Base-by-base conservation (phyloP, 2,329 filamentous ascomycete species). In the Epicoccum nigrum region DNA sequence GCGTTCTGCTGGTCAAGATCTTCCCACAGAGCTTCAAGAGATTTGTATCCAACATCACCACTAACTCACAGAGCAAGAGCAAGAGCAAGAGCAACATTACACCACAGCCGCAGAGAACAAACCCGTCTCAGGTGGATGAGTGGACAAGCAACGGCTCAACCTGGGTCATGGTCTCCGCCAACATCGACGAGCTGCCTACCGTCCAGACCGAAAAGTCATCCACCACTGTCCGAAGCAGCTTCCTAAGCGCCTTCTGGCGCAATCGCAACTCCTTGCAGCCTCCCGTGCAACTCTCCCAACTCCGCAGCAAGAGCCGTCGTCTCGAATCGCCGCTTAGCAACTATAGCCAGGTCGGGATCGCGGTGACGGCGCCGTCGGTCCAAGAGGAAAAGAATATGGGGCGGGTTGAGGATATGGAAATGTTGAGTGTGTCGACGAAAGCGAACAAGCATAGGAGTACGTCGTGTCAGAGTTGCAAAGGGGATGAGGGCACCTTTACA, bases 1-100 rank as follows among this genome's bases (percentile, higher is more conserved):
- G 61, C 9, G 51, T 62, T 15, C 52, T 66, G 1, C 5, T 62
- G 4, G 39, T 51, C n/a, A 46, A 25, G n/a, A 8, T 57, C 1
- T 17, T 59, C 12, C 58, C 51, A 1, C 30, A 30, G 11, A 20
- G 39, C 2, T 17, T 60, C 15, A 59, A 50, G 12, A 37, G 55
- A 2, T 54, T 58, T 12, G 11, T 59, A 7, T 51, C 56, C 2
- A 46, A 50, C 4, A 33, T 58, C 4, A 54, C 55, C 2, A 51
- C 52, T 15, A 40, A 43, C 6, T 52, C 54, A 3, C 41, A 31
- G 15, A 42, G 32, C 11, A 51, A 16, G 12, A 60, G 32, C 11
- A 51, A 16, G 12, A 60, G 32, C 11, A 51, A 13, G 9, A 60
- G 45, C 17, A 46, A 47, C 16, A 27, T 33, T 17, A 45, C 21